Percentiles rank a stretch among this genome's conserved stretches.
phyloP scores from a whole-genome alignment of 305 asterid species.

The Fraxinus platypoda region DNA sequence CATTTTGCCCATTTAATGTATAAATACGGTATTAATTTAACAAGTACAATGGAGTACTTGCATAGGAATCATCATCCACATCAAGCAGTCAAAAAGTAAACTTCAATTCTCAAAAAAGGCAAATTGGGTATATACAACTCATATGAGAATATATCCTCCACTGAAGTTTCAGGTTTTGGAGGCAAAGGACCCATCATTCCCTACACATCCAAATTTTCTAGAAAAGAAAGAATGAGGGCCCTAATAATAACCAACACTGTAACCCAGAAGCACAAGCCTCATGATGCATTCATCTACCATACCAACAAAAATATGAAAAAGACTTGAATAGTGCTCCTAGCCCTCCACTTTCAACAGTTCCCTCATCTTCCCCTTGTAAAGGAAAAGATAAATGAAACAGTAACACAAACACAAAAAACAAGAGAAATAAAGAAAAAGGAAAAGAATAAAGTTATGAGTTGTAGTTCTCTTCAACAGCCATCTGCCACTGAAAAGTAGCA shows the following conservation, averaged over 20 bases:
- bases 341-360: not conserved
- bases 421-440: not conserved
- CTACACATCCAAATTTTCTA: not conserved
- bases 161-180: not conserved
- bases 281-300: not conserved
- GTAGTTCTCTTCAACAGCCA: not conserved
- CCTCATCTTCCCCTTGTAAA: not conserved
- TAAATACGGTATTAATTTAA: not conserved
- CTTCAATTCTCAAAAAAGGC: not conserved
- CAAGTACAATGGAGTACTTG: not conserved
- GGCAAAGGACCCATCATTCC: not conserved
- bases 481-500: not conserved
- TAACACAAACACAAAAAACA: not conserved
- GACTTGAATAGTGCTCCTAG: not conserved
- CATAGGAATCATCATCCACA: not conserved
- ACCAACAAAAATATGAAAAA: not conserved
- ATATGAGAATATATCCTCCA: not conserved
- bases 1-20: not conserved
- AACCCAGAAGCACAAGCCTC: not conserved
- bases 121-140: not conserved
- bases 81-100: not conserved
- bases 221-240: not conserved
- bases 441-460: not conserved
- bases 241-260: not conserved
- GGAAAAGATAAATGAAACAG: not conserved